phyloP scores from a whole-genome alignment of 306 rosid genomes.

The Cyamopsis tetragonoloba region DNA sequence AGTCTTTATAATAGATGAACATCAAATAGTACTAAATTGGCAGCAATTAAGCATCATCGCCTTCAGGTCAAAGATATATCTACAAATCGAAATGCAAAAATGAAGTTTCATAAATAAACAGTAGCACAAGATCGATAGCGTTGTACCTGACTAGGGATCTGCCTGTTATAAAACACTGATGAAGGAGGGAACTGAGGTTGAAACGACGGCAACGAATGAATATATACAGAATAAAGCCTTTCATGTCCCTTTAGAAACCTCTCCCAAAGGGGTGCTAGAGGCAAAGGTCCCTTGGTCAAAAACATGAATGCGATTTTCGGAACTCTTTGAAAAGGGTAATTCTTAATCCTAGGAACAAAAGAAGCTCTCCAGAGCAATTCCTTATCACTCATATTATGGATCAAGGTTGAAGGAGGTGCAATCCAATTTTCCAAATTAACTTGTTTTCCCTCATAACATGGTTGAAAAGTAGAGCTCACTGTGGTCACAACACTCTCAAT shows the following conservation, averaged over 20 bases:
- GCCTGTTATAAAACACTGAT: slow-evolving; percentile 67
- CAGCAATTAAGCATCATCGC: neutral
- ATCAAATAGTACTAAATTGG: neutral
- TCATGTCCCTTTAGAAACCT: slow-evolving; percentile 81
- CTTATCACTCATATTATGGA: slow-evolving; percentile 72
- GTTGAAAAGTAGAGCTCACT: slow-evolving; percentile 49
- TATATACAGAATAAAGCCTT: slow-evolving; percentile 53
- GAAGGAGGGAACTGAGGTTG: slow-evolving; percentile 49
- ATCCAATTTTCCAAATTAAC: slow-evolving; percentile 59
- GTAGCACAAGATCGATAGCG: slow-evolving; percentile 9
- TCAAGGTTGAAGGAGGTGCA: slow-evolving; percentile 52
- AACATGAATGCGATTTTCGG: slow-evolving; percentile 95
- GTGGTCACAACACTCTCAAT: slow-evolving; percentile 46
- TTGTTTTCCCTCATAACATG: slow-evolving; percentile 59
- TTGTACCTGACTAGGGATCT: slow-evolving; percentile 90
- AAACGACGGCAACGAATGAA: slow-evolving; percentile 84
- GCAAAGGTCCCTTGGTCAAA: slow-evolving; percentile 91
- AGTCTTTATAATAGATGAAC: neutral
- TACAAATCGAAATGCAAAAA: neutral
- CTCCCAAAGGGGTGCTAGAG: slow-evolving; percentile 93
- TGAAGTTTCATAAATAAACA: slow-evolving; percentile 7
- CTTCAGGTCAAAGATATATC: slow-evolving; percentile 8
- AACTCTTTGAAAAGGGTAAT: slow-evolving; percentile 72
- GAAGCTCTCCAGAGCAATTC: slow-evolving; percentile 87
- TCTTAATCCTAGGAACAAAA: slow-evolving; percentile 50